Base-by-base conservation (phyloP, 2,329 filamentous ascomycete genomes). In the Hymenoscyphus scutula region DNA sequence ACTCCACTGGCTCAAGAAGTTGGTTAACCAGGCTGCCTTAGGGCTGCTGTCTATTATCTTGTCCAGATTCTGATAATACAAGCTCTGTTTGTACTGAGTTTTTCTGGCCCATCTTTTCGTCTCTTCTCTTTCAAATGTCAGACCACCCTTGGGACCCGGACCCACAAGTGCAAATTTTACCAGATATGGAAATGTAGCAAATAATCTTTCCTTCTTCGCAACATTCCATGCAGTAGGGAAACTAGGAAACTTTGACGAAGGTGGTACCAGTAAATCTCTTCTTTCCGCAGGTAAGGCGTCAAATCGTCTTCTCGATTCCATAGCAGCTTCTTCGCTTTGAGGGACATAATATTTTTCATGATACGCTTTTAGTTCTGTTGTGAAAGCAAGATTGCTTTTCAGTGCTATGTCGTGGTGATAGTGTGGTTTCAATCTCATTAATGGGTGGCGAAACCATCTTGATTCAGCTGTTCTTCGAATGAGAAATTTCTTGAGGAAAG, bases 171-270 rank as follows among this genome's bases (percentile, higher is more conserved):
- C 53, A 37, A 58, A 59, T 1, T 54, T 59, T 1, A 65, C 57
- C 15, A 70, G 57, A 19, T 58, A 67, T 2, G 68, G 68, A 48
- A 66, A 68, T 1, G 56, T 66, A 0, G 65, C 64, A 27, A 70
- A 62, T 1, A 70, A 29, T 6, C 65, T 54, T 19, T 59, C 38
- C n/a, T 53, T 63, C 27, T 41, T 64, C 6, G 56, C 32, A 1
- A 65, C n/a, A 7, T 53, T 17, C 13, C 58, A 59, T 5, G 48
- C 34, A 4, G 38, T 51, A 10, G 62, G 61, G 54, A 67, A 65
- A 0, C 38, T 32, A 15, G 68, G 56, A 6, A 41, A n/a, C n/a
- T n/a, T n/a, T n/a, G n/a, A n/a, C n/a, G n/a, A n/a, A n/a, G n/a
- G n/a, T n/a, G n/a, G n/a, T n/a, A n/a, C n/a, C n/a, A n/a, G n/a